Evolutionary conservation across 306 rosid genomes (phyloP), one percentile per base, ranked within the genome.

Genomic region (Coriaria nepalensis): DNA sequence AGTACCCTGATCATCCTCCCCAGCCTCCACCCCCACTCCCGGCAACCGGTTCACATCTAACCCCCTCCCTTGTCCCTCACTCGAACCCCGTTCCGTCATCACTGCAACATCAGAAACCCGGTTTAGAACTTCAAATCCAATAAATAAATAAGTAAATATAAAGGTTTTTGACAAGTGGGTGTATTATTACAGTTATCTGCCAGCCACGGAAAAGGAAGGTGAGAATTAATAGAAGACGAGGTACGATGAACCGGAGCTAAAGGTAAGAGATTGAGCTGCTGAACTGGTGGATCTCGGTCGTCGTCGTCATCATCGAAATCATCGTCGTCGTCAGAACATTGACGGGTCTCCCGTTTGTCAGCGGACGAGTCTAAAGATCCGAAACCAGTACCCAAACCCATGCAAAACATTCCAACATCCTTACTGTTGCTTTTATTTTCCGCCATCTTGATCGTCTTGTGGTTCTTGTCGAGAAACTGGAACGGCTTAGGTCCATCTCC

Each of bases 231-330:
- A 41, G 81, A 35, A 12, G 60, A 69, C 6, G 46, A 78, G 14
- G 66, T 41, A 34, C 77, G 76, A 6, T 62, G 88, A 70, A 83
- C 79, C 0, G 94, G 96, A 9, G 73, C 52, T 50, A 70, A 68
- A 34, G 96, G 96, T 10, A 87, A 74, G 49, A 87, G 96, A 44
- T 78, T 73, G 5, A 87, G 93, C 68, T 20, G 29, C 29, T 85
- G 98, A 62, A 82, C 6, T 14, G 96, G 94, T 29, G 84, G 84
- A 72, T 81, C 86, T 10, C 57, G 40, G 45, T 38, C 38, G 7
- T 44, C 55, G 7, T 55, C 43, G 0, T 55, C 66, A 4, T 62
- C 63, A 36, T 45, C 66, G 4, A 13, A 55, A 0, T 39, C 53
- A 7, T 64, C 71, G 2, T 55, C 46, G 37, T 46, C 69, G 29